Evolutionary conservation across 306 rosid species (phyloP), one percentile per base, ranked within the genome.

Genomic region (Aeschynomene evenia): DNA sequence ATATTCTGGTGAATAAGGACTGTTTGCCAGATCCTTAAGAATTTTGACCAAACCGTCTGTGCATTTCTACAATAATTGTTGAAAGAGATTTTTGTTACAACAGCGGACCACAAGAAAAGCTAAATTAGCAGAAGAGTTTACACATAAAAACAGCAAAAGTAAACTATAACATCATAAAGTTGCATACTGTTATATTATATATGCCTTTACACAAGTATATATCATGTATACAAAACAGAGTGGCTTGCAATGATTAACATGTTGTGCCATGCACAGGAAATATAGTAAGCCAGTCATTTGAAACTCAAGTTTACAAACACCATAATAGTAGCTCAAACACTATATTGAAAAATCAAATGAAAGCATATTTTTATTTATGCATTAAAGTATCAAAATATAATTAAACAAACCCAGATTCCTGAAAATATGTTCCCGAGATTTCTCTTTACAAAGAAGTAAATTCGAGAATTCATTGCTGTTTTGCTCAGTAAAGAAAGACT

Each of bases 1-100:
- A 71, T 90, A 91, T 74, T 94, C 99, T 49, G 99, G 99, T 56
- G 97, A 82, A 78, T 94, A 94, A 56, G 97, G 88, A 79, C 97
- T 94, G 80, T 90, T 91, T 2, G 83, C 97, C 14, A 89, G 74
- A 81, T 94, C 99, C 88, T 72, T 94, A 53, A 94, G 88, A 34
- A 89, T 88, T 85, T 77, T 94, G 75, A 91, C 99, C 83, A 85
- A 80, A 73, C 89, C 84, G 53, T 94, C 97, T 36, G 99, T 88
- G 84, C 92, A 91, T 53, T 85, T 91, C 99, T 94, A 79, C 81
- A 82, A 52, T 72, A 79, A 78, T 60, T 80, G 77, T 72, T 50
- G 53, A 34, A 37, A 70, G 65, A 72, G 20, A 26, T 66, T 52
- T 70, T 49, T 56, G 71, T 66, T 66, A 80, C 52, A 55, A 74